Evolutionary conservation across 176 grass and related monocot species (phyloP).

Genomic region (Avena insularis): DNA sequence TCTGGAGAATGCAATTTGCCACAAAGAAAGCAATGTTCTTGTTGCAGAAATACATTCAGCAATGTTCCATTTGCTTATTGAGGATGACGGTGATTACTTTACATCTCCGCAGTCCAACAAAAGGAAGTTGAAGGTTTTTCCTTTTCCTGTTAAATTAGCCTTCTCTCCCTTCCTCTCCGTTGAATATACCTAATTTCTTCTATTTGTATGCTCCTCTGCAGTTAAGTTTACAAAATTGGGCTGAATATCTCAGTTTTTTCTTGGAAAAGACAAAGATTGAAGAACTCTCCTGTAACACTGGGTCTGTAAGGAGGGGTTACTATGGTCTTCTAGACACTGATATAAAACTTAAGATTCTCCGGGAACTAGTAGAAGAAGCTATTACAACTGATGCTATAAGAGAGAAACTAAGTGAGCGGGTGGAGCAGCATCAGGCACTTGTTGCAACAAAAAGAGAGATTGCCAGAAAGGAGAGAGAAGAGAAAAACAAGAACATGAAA

Average conservation of each 20-base stretch:
- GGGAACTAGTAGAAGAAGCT: slow-evolving; percentile 72
- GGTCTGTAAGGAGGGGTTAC: slow-evolving; percentile 71
- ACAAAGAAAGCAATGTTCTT: slow-evolving; percentile 83
- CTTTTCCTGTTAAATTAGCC: slow-evolving; percentile 1
- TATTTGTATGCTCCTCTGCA: slow-evolving; percentile 51
- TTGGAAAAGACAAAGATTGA: slow-evolving; percentile 61
- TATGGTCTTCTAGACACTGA: slow-evolving; percentile 77
- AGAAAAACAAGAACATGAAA: slow-evolving; percentile 30
- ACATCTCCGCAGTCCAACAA: slow-evolving; percentile 55
- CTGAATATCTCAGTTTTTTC: slow-evolving; percentile 72
- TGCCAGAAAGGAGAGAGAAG: slow-evolving; percentile 66
- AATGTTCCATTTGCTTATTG: slow-evolving; percentile 73
- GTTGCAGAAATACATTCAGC: slow-evolving; percentile 73
- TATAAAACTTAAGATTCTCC: slow-evolving; percentile 69
- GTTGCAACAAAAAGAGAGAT: slow-evolving; percentile 63
- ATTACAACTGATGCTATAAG: slow-evolving; percentile 65
- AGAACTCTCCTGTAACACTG: slow-evolving; percentile 53
- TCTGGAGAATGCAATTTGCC: slow-evolving; percentile 87
- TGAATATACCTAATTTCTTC: slow-evolving; percentile 42
- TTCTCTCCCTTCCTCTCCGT: slow-evolving; percentile 8
- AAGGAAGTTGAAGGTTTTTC: slow-evolving; percentile 58
- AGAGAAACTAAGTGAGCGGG: slow-evolving; percentile 69
- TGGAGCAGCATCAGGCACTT: slow-evolving; percentile 66
- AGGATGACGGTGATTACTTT: slow-evolving; percentile 73
- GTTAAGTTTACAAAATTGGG: slow-evolving; percentile 72